phyloP scores from a whole-genome alignment of 768 basidiomycete genomes.

The Hysterangium stoloniferum region DNA sequence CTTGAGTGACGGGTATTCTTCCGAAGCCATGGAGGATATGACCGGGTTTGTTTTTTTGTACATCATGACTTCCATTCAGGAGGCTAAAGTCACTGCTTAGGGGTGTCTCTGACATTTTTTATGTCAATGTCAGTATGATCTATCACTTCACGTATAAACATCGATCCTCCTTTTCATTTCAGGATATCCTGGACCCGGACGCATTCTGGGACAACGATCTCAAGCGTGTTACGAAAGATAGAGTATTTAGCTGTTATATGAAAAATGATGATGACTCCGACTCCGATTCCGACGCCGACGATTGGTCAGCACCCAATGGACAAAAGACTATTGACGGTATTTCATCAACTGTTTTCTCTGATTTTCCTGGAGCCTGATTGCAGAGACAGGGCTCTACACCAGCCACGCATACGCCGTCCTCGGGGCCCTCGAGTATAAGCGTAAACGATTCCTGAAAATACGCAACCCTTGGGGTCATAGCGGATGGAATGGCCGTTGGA shows the following conservation, averaged over 20 bases:
- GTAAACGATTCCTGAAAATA: slow-evolving; percentile 41
- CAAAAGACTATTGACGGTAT: slow-evolving; percentile 8
- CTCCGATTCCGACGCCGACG: background rate
- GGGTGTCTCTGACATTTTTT: slow-evolving; percentile 10
- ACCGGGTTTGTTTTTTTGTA: slow-evolving; percentile 36
- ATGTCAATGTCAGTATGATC: slow-evolving; percentile 1
- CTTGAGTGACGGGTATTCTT: slow-evolving; percentile 32
- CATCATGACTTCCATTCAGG: background rate
- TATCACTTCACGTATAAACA: background rate
- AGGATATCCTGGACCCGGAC: slow-evolving; percentile 45
- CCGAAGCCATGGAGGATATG: slow-evolving; percentile 49
- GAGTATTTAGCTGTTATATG: slow-evolving; percentile 47
- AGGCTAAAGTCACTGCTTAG: background rate
- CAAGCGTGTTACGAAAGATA: slow-evolving; percentile 39
- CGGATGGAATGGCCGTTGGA: slow-evolving; percentile 17
- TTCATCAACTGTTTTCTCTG: background rate
- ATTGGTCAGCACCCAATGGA: too few relatives aligned
- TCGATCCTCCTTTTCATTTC: background rate
- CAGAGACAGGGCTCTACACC: slow-evolving; percentile 1
- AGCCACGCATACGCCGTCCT: slow-evolving; percentile 42
- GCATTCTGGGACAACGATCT: slow-evolving; percentile 50
- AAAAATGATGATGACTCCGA: slow-evolving; percentile 15
- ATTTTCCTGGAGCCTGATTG: background rate
- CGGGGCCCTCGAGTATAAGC: slow-evolving; percentile 35
- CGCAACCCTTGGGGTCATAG: slow-evolving; percentile 32